Percentiles rank a stretch among this genome's conserved stretches.
Evolutionary conservation across 805 yeast genomes (phyloP).

Genomic region (Metschnikowia noctiluminum): DNA sequence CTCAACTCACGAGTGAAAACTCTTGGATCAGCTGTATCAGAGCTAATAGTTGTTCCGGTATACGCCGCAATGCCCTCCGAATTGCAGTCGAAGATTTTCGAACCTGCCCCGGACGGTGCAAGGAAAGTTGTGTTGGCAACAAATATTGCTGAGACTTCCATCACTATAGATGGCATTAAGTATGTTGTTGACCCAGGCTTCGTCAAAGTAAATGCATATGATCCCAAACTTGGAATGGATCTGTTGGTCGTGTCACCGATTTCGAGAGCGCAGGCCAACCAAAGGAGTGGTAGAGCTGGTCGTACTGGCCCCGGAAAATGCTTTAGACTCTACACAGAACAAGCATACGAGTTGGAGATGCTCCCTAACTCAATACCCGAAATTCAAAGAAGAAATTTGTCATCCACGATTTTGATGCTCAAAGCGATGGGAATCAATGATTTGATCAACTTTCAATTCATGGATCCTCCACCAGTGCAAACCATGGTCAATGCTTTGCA

Average conservation of each 20-base stretch:
- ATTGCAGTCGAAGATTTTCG: conserved; percentile 83
- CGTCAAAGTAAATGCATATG: conserved; percentile 85
- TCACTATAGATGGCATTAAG: conserved; percentile 90
- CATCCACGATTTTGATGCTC: conserved; percentile 77
- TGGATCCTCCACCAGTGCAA: conserved; percentile 86
- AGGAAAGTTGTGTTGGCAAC: conserved; percentile 93
- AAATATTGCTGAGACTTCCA: conserved; percentile 94
- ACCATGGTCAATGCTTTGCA: conserved; percentile 75
- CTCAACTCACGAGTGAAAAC: conserved; percentile 60
- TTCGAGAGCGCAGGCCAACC: conserved; percentile 94
- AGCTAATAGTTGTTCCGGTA: conserved; percentile 77
- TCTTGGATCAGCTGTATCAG: conserved; percentile 60
- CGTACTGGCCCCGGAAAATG: conserved; percentile 96
- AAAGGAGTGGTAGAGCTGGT: conserved; percentile 96
- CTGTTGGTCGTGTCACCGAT: conserved; percentile 79
- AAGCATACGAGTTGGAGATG: conserved; percentile 76
- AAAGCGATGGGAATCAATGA: conserved; percentile 91
- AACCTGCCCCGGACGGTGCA: conserved; percentile 77
- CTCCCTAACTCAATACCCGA: conserved; percentile 82
- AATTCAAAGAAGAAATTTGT: conserved; percentile 82
- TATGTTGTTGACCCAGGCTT: conserved; percentile 95
- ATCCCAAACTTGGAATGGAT: conserved; percentile 89
- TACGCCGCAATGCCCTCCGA: conserved; percentile 91
- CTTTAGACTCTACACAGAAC: conserved; percentile 83
- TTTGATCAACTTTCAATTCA: conserved; percentile 75